Base-by-base conservation (phyloP, 495 filamentous ascomycete genomes). In the Annulohypoxylon maeteangense region DNA sequence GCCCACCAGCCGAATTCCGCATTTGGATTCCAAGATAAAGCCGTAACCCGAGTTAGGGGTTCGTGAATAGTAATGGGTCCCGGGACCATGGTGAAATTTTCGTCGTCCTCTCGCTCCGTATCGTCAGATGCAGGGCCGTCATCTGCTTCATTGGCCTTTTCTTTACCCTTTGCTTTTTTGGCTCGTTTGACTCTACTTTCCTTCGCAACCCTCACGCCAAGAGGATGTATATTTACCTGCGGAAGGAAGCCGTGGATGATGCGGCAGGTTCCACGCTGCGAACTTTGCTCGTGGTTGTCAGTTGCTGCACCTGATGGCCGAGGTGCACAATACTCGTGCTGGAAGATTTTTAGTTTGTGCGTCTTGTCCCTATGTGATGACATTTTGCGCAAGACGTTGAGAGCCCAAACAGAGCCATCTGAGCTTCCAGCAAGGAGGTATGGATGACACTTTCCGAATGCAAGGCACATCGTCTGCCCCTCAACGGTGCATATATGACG, bases 141-240 rank as follows among this genome's bases (percentile, higher is more conserved):
- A 20, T 54, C 50, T 18, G 3, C 12, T 54, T 54, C 34, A 6
- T 23, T 16, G 5, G 27, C 25, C 16, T 74, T 70, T 61, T 68
- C 74, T 67, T 72, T 75, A 53, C 82, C 77, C 72, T 87, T 86
- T 72, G 87, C 88, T 40, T 89, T 40, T 50, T 50, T 65, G 22
- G 47, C 61, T 20, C 65, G 65, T 34, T 73, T 73, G 7, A 62
- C 25, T 42, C 55, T 50, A 16, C 48, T 66, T 18, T 87, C 87
- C 80, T 90, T 92, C 27, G 86, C 83, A 76, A 90, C 86, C 20
- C 89, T 90, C 45, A 80, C 82, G 74, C 87, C 68, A 6, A 75
- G 86, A 65, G 88, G 88, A 76, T 93, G 91, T 58, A 87, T 89
- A 67, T 88, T 88, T 53, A 87, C 81, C 85, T 85, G 82, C 0